Evolutionary conservation across 1,284 basidiomycete genomes (phyloP).

Genomic region (Cutaneotrichosporon mucoides): DNA sequence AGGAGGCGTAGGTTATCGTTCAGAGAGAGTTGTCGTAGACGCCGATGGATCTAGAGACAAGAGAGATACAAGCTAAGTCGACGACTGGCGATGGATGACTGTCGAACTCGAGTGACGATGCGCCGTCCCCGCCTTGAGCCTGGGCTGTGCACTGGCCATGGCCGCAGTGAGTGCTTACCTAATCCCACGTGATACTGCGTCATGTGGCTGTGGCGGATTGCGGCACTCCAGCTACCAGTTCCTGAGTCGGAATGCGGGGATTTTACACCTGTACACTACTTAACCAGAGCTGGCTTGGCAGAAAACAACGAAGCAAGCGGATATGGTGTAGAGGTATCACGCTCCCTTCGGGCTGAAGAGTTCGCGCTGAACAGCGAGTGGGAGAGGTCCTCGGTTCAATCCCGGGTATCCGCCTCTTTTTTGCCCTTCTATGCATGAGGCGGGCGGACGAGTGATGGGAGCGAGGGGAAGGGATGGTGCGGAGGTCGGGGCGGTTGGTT

Average conservation of each 20-base stretch:
- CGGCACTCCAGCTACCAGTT: no score
- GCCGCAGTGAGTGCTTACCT: background rate
- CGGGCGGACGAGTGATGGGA: no score
- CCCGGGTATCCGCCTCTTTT: background rate
- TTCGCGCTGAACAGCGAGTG: background rate
- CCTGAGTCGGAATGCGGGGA: no score
- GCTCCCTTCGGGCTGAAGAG: background rate
- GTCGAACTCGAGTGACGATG: background rate
- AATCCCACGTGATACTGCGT: background rate
- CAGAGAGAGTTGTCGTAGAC: no score
- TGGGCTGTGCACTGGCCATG: background rate
- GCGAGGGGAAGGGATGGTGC: no score
- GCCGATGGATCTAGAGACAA: background rate
- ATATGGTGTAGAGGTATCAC: constrained; percentile 3
- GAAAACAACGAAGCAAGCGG: no score
- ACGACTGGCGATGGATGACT: background rate
- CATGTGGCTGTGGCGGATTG: background rate
- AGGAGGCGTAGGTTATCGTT: no score
- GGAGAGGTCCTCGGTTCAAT: constrained; percentile 3
- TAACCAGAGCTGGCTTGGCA: no score
- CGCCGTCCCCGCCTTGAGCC: background rate
- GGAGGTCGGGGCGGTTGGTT: no score
- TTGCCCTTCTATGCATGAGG: no score
- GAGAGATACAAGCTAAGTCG: background rate
- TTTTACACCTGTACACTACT: no score